Evolutionary conservation across 345 rosid species (phyloP), one percentile per base, ranked within the genome.

Genomic region (Microthlaspi erraticum): DNA sequence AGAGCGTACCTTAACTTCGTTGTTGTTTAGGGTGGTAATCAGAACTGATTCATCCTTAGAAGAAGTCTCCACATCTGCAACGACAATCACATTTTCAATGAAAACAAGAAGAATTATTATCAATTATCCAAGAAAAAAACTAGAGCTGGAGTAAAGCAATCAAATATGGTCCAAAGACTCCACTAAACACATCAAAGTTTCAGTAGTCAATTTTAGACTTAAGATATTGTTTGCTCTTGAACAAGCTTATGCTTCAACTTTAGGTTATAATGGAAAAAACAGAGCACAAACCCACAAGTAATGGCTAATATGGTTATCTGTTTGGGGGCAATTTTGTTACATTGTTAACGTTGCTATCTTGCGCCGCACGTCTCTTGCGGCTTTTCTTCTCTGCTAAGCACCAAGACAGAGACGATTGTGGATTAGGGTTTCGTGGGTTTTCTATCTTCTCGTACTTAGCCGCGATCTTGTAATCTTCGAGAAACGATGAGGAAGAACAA

Each of bases 1-100:
- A 53, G 0, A 52, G 18, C 46, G 45, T 61, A 75, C 79, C 79
- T 76, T 76, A 20, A 76, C 60, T 17, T 76, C 61, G 3, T 69
- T 48, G 65, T 8, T 76, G 59, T 48, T 62, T 7, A 1, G 41
- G 4, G 79, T 69, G n/a, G n/a, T 48, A 72, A 87, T 70, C 13
- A 63, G 32, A 68, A 87, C 81, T 43, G 81, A 83, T 59, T 85
- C 84, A 71, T 83, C 80, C 43, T 81, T 79, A 51, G 83, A 78
- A 64, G 87, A 74, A 26, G 83, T 66, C 76, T 84, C 79, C 5
- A 78, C 71, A 75, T 73, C 89, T 86, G 60, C 18, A 8, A 62
- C 43, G 38, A 39, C 16, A 36, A 63, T 37, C 60, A 75, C 58
- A 69, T 10, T 0, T 46, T 18, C 33, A 42, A 3, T 5, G 13